phyloP scores from a whole-genome alignment of 2,329 filamentous ascomycete species.

The Neophaeococcomyces mojaviensis region DNA sequence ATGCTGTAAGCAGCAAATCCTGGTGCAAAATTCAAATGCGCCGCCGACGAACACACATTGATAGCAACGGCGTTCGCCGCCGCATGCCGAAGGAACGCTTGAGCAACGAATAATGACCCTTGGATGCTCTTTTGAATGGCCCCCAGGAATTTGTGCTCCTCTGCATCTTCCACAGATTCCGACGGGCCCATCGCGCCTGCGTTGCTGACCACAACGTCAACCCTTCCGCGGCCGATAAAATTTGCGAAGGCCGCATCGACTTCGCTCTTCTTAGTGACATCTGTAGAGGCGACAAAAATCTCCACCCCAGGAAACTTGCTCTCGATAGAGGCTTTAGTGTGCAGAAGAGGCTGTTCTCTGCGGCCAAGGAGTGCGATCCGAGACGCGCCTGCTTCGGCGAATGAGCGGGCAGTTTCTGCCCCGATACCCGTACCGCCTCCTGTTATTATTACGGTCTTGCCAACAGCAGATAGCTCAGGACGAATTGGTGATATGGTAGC shows the following conservation, averaged over 20 bases:
- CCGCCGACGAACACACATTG: conserved; percentile 5
- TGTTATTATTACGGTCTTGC: conserved; percentile 27
- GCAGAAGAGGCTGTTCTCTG: conserved; percentile 26
- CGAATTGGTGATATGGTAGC: conserved; percentile 34
- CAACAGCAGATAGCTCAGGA: conserved; percentile 27
- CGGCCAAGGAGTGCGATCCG: conserved; percentile 36
- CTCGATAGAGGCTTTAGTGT: conserved; percentile 20
- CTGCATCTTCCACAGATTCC: too few species aligned
- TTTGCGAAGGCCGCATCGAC: too few species aligned
- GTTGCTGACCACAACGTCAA: too few species aligned
- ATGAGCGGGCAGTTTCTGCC: conserved; percentile 21
- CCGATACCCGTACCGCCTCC: conserved; percentile 27
- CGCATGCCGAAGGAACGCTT: conserved; percentile 9
- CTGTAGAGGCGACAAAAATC: too few species aligned
- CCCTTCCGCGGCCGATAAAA: too few species aligned
- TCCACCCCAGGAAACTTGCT: too few species aligned
- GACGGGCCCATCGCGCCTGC: too few species aligned
- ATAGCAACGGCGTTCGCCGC: conserved; percentile 6
- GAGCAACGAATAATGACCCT: conserved; percentile 10
- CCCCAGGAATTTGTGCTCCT: conserved; percentile 21
- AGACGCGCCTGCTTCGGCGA: conserved; percentile 34
- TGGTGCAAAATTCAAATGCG: conserved; percentile 15
- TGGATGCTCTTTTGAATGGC: conserved; percentile 20
- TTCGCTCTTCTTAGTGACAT: too few species aligned
- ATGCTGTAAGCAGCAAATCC: conserved; percentile 29